Evolutionary conservation across 2,329 filamentous ascomycete genomes (phyloP).

Genomic region (Alternaria brassicae): DNA sequence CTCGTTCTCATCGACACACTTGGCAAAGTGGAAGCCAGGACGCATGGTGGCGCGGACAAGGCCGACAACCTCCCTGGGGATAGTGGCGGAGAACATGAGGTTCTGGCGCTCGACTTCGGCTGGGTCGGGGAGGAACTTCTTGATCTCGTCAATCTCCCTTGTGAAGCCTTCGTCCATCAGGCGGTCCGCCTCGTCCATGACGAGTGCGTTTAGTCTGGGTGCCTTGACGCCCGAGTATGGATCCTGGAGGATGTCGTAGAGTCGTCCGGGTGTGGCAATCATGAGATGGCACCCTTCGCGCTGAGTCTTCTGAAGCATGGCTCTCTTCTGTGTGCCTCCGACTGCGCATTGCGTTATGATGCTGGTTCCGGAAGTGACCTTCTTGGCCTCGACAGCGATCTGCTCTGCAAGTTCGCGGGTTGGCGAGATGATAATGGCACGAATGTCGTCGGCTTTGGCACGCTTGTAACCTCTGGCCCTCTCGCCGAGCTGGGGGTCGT

Average conservation of each 20-base stretch:
- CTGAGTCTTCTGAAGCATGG: constrained; percentile 72
- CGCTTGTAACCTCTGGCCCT: constrained; percentile 52
- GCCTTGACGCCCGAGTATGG: constrained; percentile 67
- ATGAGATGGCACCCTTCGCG: constrained; percentile 84
- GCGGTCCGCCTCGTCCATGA: constrained; percentile 72
- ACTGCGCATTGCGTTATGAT: constrained; percentile 81
- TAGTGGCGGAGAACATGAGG: constrained; percentile 93
- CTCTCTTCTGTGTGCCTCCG: constrained; percentile 81
- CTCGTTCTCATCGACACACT: constrained; percentile 85
- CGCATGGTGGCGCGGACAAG: constrained; percentile 82
- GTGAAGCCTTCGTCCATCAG: constrained; percentile 67
- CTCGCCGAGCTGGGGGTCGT: constrained; percentile 67
- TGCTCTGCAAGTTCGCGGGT: constrained; percentile 70
- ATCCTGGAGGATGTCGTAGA: constrained; percentile 82
- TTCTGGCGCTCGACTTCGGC: constrained; percentile 77
- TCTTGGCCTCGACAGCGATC: constrained; percentile 74
- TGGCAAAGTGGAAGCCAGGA: constrained; percentile 83
- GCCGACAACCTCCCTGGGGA: constrained; percentile 80
- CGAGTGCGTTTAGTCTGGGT: constrained; percentile 64
- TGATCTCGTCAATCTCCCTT: constrained; percentile 58
- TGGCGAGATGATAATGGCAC: constrained; percentile 67
- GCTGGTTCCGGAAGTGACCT: constrained; percentile 69
- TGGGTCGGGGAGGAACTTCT: constrained; percentile 66
- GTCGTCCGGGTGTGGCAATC: constrained; percentile 86
- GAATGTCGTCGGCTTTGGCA: constrained; percentile 59